These are phyloP conservation scores for Starmera stellimalicola DNA, from an alignment of 1,139 yeast genomes.

Conservation along the genomic window DNA sequence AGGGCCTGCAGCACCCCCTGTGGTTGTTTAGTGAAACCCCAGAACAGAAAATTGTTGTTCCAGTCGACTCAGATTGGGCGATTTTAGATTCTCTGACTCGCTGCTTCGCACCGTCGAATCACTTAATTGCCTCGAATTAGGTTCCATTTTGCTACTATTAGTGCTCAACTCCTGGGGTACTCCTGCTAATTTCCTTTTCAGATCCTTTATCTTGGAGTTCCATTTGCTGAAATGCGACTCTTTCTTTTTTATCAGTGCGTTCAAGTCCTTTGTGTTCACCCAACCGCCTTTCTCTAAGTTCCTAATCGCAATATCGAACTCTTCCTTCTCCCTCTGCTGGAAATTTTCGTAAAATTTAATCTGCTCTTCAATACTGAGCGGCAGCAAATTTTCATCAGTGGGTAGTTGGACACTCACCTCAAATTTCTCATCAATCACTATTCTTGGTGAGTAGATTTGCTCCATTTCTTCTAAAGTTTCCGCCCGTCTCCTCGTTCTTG, in stretches of 20 bases:
- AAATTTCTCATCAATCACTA: conserved; percentile 10
- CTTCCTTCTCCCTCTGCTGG: conserved; percentile 9
- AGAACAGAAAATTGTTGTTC: conserved; percentile 7
- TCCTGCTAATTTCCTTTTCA: no score
- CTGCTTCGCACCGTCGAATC: no score
- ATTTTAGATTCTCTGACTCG: no score
- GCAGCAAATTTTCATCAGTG: conserved; percentile 2
- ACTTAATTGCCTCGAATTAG: no score
- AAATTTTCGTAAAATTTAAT: conserved; percentile 9
- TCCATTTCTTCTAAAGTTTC: conserved; percentile 1
- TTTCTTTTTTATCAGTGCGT: conserved; percentile 7
- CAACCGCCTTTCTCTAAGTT: conserved; percentile 10
- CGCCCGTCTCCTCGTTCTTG: neutral
- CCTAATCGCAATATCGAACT: conserved; percentile 9
- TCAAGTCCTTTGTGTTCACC: conserved; percentile 9
- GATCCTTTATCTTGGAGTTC: conserved; percentile 9
- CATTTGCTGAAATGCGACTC: conserved; percentile 9
- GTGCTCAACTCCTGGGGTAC: no score
- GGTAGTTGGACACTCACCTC: conserved; percentile 10
- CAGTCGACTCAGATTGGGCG: no score
- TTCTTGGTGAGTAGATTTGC: conserved; percentile 9
- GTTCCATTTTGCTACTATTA: no score
- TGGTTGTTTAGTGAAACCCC: conserved; percentile 4
- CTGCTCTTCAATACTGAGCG: conserved; percentile 8
- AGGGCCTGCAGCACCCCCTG: no score